Base-by-base conservation (phyloP, 108 stramenopile species). In the Skeletonema menzelii region DNA sequence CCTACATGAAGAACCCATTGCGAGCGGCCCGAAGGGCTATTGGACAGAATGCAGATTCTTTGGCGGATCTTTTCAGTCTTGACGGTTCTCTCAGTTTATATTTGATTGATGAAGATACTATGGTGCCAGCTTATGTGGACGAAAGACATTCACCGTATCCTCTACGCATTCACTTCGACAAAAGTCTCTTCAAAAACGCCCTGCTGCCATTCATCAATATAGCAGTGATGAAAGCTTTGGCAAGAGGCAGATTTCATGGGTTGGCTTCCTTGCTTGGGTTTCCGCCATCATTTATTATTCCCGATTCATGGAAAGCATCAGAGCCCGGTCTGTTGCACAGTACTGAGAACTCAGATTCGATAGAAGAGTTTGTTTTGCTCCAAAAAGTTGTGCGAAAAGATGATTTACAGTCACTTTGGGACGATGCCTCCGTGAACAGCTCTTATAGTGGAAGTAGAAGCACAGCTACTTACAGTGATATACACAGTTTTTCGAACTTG, bases 141-240 rank as follows among this genome's bases (percentile, higher is more conserved):
- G 56, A 20, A 31, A 56, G 60, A 17, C 5, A 72, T n/a, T 17
- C 30, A 6, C 17, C 46, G 19, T 83, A 79, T 55, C 82, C 88
- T 53, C 70, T 85, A 19, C 81, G 71, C 0, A 30, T 87, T 24
- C 76, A 82, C 13, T 47, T 84, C 15, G 70, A 77, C 30, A 26
- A 73, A 56, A 70, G 35, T 19, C 65, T 82, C 10, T 63, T 80
- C 17, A 63, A 73, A 37, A 69, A 72, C 28, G 63, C 84, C 47
- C 30, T 78, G 15, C 65, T 90, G 49, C 89, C 86, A 10, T 87
- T 90, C 71, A 90, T 90, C 83, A 82, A 85, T 69, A 64, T 75
- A 37, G 71, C 67, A 40, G 65, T 64, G n/a, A 69, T 87, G 73
- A 78, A 83, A 56, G 69, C 63, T 10, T 40, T 73, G 19, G 77